A percentile compares a stretch with the other conserved stretches of the same genome.
phyloP scores from a whole-genome alignment of 257 asterid genomes.

The Nicotiana undulata region DNA sequence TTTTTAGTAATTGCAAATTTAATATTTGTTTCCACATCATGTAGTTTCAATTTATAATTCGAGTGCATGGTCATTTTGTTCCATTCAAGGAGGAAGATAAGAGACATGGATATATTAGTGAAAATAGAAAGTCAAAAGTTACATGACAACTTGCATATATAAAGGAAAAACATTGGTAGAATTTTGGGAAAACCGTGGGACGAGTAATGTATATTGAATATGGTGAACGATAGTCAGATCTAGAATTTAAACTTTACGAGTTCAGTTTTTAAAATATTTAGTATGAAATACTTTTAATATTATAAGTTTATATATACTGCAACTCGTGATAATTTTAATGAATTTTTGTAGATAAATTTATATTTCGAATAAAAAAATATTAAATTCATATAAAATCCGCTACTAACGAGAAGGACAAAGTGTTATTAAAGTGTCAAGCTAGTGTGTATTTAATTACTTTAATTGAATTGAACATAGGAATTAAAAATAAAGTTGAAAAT shows the following conservation, averaged over 20 bases:
- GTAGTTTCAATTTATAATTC: background rate
- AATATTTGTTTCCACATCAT: background rate
- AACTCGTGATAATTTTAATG: too few relatives aligned
- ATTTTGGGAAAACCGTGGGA: background rate
- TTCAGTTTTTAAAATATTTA: too few relatives aligned
- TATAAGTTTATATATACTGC: too few relatives aligned
- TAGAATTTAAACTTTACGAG: too few relatives aligned
- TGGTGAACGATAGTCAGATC: too few relatives aligned
- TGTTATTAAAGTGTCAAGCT: background rate
- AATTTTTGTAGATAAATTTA: too few relatives aligned
- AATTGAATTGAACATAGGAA: background rate
- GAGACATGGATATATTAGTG: background rate
- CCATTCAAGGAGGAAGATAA: background rate
- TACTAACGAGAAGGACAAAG: background rate
- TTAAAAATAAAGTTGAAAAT: background rate
- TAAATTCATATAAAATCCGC: too few relatives aligned
- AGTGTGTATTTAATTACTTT: background rate
- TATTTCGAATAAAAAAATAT: too few relatives aligned
- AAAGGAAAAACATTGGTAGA: background rate
- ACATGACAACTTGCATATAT: background rate
- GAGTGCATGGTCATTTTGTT: background rate
- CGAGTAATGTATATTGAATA: background rate
- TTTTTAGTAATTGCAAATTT: too few relatives aligned
- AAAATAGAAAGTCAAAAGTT: background rate
- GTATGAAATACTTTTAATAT: too few relatives aligned